phyloP scores from a whole-genome alignment of 805 yeast species.

The Spathaspora sp. region DNA sequence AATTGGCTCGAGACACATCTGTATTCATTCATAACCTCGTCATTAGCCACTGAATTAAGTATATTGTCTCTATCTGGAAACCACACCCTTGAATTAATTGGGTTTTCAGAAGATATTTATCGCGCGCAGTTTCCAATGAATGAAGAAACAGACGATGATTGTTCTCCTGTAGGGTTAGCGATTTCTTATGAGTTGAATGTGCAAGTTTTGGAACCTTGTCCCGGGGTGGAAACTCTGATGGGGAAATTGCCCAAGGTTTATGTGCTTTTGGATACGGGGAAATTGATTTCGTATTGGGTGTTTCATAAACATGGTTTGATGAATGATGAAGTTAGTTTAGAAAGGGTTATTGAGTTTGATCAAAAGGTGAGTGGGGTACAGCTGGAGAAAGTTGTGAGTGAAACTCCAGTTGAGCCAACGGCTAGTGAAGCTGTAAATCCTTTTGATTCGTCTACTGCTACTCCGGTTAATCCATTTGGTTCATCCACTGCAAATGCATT shows the following conservation, averaged over 20 bases:
- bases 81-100: conserved; percentile 19
- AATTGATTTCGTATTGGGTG: conserved; percentile 59
- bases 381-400: no score
- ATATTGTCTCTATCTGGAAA: conserved; percentile 7
- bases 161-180: conserved; percentile 67
- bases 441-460: neutral
- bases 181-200: conserved; percentile 49
- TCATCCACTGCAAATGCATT: conserved; percentile 11
- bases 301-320: conserved; percentile 54
- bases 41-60: conserved; percentile 58
- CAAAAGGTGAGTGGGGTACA: neutral
- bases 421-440: no score
- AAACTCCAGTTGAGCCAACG: no score
- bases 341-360: conserved; percentile 5
- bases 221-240: conserved; percentile 51
- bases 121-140: conserved; percentile 73
- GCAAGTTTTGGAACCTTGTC: conserved; percentile 49
- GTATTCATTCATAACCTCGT: conserved; percentile 48
- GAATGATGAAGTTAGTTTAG: conserved; percentile 22
- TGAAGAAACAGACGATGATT: conserved; percentile 61
- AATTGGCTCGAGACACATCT: conserved; percentile 34
- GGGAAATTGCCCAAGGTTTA: conserved; percentile 64
- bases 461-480: conserved; percentile 12
- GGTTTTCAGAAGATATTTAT: conserved; percentile 62
- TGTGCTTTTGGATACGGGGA: conserved; percentile 61